Base-by-base conservation (phyloP, 140 eudicot genomes). In the Ambrosia hybrid region DNA sequence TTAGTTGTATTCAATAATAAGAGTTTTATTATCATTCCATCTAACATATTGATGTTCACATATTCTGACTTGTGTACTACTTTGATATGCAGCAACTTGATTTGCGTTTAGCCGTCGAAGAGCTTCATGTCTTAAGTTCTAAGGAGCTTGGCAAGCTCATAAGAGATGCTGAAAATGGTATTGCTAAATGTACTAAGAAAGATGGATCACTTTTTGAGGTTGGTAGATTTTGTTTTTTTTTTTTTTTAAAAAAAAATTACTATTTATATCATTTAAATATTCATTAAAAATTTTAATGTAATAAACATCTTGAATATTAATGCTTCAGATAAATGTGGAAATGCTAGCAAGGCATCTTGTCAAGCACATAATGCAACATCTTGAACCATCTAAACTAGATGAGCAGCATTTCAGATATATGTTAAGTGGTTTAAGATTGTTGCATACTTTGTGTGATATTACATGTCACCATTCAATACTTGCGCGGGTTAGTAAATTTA, bases 121-220 rank as follows among this genome's bases (percentile, higher is more conserved):
- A 76, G 74, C 77, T 86, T 57, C 93, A 86, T 46, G 80, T 51
- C 21, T 80, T 85, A 67, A 84, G 76, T 64, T 76, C 89, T 45
- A 77, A 67, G 53, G 88, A 88, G 66, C 92, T 91, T 17, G 46
- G 67, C 63, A 77, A 72, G 76, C 83, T 82, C 43, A 74, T 91
- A 37, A 72, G 73, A 73, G 91, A 88, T 43, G 75, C 85, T 45
- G 89, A 81, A 39, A 84, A 81, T 39, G 79, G 68, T 68, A 48
- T 48, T 16, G n/a, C 80, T 63, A 75, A 38, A 68, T 59, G 41
- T 53, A 65, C 58, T 13, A 61, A 85, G 68, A 74, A 64, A 36
- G 69, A 78, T 76, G 96, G 93, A 66, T 80, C 86, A 72, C 46
- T 57, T 16, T 46, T 84, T 51, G 85, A 88, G 91, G 97, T 91